A percentile compares a stretch with the other conserved stretches of the same genome.
These are phyloP conservation scores for Voacanga thouarsii DNA, from an alignment of 257 asterid genomes.

Conservation along the genomic window DNA sequence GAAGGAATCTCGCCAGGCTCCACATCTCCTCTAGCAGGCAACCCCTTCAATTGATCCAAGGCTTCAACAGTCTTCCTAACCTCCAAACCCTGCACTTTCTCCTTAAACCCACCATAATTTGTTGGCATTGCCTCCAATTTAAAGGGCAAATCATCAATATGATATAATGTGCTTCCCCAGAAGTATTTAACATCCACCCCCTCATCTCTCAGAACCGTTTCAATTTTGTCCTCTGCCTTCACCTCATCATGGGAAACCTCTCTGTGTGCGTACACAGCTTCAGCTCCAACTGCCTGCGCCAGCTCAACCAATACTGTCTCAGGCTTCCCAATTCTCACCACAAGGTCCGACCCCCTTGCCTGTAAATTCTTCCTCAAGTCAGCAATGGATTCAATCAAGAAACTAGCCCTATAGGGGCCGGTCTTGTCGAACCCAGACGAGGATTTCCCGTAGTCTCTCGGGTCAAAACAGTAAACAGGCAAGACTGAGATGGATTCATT, in stretches of 20 bases:
- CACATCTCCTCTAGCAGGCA: constrained; percentile 82
- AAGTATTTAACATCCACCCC: constrained; percentile 83
- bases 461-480: constrained; percentile 96
- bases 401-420: constrained; percentile 78
- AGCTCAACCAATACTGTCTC: constrained; percentile 78
- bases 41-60: constrained; percentile 66
- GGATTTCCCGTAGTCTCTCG: constrained; percentile 83
- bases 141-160: constrained; percentile 92
- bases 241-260: constrained; percentile 88
- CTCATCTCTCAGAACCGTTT: constrained; percentile 75
- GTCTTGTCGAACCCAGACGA: constrained; percentile 84
- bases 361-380: constrained; percentile 64
- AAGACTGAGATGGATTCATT: constrained; percentile 75
- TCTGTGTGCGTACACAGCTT: constrained; percentile 79
- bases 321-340: constrained; percentile 83
- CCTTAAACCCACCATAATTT: constrained; percentile 87
- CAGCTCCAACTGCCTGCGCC: constrained; percentile 83
- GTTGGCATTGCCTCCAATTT: constrained; percentile 78
- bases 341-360: constrained; percentile 86
- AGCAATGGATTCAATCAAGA: constrained; percentile 70
- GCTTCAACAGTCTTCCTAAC: constrained; percentile 87
- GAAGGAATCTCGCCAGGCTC: constrained; percentile 92
- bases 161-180: constrained; percentile 99
- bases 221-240: constrained; percentile 81
- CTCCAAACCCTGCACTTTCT: constrained; percentile 63